Evolutionary conservation across 139 green algal genomes (phyloP).

Genomic region (Micromonas pusilla): DNA sequence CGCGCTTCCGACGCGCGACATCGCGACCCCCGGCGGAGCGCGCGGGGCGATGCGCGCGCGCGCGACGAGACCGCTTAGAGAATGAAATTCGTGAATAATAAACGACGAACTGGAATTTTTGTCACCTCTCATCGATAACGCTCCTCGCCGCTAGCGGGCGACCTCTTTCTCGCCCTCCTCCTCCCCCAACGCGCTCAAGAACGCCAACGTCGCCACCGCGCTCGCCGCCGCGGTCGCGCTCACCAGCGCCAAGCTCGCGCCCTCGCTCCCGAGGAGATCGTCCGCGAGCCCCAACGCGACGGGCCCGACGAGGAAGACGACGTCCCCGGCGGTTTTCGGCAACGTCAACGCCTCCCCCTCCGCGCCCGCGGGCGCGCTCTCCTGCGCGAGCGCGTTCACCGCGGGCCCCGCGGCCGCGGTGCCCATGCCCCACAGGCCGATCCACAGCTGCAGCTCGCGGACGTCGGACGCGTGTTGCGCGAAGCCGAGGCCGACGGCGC

Average conservation of each 20-base stretch:
- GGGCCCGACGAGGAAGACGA: constrained; percentile 25
- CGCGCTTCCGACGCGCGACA: no score
- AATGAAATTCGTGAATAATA: no score
- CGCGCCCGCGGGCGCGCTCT: constrained; percentile 3
- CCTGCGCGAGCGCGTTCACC: constrained; percentile 17
- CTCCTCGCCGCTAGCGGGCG: no score
- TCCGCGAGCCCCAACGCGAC: not conserved
- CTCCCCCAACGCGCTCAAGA: not conserved
- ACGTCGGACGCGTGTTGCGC: not conserved
- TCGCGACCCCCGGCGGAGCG: no score
- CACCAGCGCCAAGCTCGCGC: not conserved
- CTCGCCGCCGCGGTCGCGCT: not conserved
- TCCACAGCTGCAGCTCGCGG: not conserved
- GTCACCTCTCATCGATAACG: no score
- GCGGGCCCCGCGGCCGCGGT: constrained; percentile 10
- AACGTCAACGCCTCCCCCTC: constrained; percentile 20
- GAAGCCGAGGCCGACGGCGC: constrained; percentile 11
- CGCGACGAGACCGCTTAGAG: no score
- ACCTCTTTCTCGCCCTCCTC: not conserved
- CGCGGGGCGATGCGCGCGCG: no score
- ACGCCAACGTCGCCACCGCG: not conserved
- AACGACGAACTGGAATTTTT: no score
- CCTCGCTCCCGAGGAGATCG: not conserved
- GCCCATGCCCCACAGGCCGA: constrained; percentile 22
- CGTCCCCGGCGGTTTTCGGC: constrained; percentile 22